Evolutionary conservation across 768 basidiomycete species (phyloP).

Genomic region (Coprinopsis sp.): DNA sequence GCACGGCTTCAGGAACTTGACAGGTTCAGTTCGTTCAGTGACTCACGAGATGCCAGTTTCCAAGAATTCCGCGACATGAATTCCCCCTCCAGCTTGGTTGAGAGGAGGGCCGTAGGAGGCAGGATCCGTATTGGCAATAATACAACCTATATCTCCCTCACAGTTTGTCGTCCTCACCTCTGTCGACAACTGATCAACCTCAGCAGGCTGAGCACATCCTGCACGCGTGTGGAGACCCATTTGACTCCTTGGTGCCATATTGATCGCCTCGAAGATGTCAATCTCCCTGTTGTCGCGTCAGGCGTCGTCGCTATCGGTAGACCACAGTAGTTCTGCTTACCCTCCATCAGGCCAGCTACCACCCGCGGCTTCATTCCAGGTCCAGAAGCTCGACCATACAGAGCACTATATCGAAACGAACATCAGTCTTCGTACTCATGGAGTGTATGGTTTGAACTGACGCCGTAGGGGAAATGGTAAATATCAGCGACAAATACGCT

Average conservation of each 20-base stretch:
- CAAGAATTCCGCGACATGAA: slow-evolving; percentile 73
- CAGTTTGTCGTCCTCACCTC: slow-evolving; percentile 57
- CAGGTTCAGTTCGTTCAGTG: not conserved
- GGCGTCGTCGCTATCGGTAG: not conserved
- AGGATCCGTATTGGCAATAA: slow-evolving; percentile 50
- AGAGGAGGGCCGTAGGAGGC: slow-evolving; percentile 65
- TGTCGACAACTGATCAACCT: slow-evolving; percentile 47
- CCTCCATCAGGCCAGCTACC: slow-evolving; percentile 63
- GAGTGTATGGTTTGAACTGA: slow-evolving; percentile 22
- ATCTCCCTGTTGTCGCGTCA: slow-evolving; percentile 42
- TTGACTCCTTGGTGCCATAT: slow-evolving; percentile 58
- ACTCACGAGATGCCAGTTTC: slow-evolving; percentile 59
- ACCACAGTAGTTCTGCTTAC: too few species aligned
- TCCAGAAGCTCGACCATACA: slow-evolving; percentile 70
- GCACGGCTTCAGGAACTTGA: not conserved
- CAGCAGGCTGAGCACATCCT: slow-evolving; percentile 49
- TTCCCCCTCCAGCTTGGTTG: slow-evolving; percentile 61
- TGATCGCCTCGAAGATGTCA: slow-evolving; percentile 82
- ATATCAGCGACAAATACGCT: slow-evolving; percentile 60
- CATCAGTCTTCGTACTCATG: not conserved
- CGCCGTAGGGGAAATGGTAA: slow-evolving; percentile 58
- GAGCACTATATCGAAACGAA: slow-evolving; percentile 44
- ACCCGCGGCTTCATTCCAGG: too few species aligned
- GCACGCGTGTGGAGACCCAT: slow-evolving; percentile 67
- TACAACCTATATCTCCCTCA: slow-evolving; percentile 60